Percentiles rank a stretch among this genome's conserved stretches.
Evolutionary conservation across 306 rosid genomes (phyloP).

Genomic region (Potentilla sterilis): DNA sequence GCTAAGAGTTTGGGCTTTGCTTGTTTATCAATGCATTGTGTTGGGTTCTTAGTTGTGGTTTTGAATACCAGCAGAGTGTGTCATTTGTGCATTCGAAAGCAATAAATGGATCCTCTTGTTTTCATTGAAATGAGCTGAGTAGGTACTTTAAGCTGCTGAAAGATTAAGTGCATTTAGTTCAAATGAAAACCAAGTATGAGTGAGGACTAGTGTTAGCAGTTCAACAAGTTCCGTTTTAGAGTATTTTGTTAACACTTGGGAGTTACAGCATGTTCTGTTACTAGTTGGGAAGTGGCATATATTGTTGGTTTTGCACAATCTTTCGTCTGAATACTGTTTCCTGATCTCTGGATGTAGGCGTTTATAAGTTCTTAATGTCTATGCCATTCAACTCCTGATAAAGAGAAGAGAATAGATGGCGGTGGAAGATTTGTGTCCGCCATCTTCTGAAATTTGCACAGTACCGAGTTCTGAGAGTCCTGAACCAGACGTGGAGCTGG

Average conservation of each 20-base stretch:
- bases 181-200: neutral
- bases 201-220: neutral
- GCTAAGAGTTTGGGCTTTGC: neutral
- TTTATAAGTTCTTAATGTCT: neutral
- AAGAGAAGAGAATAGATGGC: conserved; percentile 7
- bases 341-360: neutral
- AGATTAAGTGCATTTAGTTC: neutral
- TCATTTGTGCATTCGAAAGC: neutral
- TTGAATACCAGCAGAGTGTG: neutral
- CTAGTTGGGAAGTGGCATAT: neutral
- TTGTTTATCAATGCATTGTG: conserved; percentile 1
- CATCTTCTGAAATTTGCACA: neutral
- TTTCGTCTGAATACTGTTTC: neutral
- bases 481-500: neutral
- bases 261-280: neutral
- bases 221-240: neutral
- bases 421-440: neutral
- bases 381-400: neutral
- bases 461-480: neutral
- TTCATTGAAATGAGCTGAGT: neutral
- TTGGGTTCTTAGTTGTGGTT: neutral
- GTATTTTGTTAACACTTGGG: neutral
- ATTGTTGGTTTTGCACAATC: too few species aligned
- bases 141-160: neutral
- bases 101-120: neutral